A percentile compares a stretch with the other conserved stretches of the same genome.
phyloP scores from a whole-genome alignment of 441 rosid genomes.

The Erodium texanum region DNA sequence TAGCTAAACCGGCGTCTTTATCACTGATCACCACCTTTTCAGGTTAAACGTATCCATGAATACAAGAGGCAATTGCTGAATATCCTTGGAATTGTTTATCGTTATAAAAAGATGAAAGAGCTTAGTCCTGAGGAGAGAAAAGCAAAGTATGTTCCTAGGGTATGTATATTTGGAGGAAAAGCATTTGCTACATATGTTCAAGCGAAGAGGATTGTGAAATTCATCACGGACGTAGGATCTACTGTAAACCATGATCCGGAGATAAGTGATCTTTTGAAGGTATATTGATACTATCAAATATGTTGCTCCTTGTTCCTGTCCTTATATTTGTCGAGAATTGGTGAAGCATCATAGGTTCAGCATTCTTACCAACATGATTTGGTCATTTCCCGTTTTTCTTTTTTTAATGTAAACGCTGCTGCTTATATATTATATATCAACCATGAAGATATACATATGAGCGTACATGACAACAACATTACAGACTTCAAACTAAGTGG shows the following conservation, averaged over 20 bases:
- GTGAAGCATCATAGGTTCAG: not conserved
- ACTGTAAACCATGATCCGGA: constrained; percentile 79
- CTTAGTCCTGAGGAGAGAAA: constrained; percentile 64
- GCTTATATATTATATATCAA: no score
- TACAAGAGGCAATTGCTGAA: constrained; percentile 86
- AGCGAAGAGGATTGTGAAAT: constrained; percentile 94
- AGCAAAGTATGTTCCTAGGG: constrained; percentile 62
- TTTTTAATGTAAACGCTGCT: no score
- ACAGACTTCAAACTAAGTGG: no score
- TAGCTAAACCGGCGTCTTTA: not conserved
- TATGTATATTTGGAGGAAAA: constrained; percentile 94
- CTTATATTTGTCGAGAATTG: not conserved
- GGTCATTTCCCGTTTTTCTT: no score
- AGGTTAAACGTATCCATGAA: constrained; percentile 96
- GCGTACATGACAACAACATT: no score
- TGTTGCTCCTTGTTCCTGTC: not conserved
- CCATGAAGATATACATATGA: no score
- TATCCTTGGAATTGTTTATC: constrained; percentile 77
- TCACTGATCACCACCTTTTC: constrained; percentile 15
- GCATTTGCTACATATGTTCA: constrained; percentile 90
- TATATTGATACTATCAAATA: constrained; percentile 15
- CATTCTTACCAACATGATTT: not conserved
- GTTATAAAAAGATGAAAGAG: constrained; percentile 94
- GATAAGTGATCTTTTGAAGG: constrained; percentile 86
- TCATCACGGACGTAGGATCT: constrained; percentile 86